Percentiles rank a stretch among this genome's conserved stretches.
These are phyloP conservation scores for Coemansia furcata DNA, from an alignment of 192 early-diverging fungal species.

Conservation along the genomic window DNA sequence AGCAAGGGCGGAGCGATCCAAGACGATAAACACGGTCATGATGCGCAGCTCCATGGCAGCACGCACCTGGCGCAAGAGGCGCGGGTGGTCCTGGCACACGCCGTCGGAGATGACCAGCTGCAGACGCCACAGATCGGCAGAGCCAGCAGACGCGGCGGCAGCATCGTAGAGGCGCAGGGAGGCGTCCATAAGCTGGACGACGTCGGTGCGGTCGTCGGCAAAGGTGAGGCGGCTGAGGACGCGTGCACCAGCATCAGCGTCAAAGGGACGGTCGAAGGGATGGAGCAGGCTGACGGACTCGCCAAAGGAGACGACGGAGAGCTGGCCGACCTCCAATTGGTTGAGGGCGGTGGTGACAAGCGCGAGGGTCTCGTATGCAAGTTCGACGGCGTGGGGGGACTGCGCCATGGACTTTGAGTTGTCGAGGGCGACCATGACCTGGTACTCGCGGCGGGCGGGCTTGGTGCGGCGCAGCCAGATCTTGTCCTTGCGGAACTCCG, in stretches of 20 bases:
- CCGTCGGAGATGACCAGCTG: slow-evolving; percentile 96
- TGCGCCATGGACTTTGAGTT: slow-evolving; percentile 98
- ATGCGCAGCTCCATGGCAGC: slow-evolving; percentile 81
- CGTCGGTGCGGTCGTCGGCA: slow-evolving; percentile 83
- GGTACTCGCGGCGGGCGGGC: slow-evolving; percentile 95
- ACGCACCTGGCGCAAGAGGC: slow-evolving; percentile 78
- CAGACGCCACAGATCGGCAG: slow-evolving; percentile 88
- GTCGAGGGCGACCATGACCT: slow-evolving; percentile 97
- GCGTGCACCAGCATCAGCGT: slow-evolving; percentile 83
- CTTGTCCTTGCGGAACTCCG: slow-evolving; percentile 99
- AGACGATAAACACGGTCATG: slow-evolving; percentile 94
- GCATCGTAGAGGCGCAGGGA: slow-evolving; percentile 77
- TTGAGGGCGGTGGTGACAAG: slow-evolving; percentile 88
- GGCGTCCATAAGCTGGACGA: slow-evolving; percentile 82
- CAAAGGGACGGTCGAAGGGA: slow-evolving; percentile 92
- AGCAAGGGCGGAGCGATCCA: slow-evolving; percentile 64
- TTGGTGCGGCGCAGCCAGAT: slow-evolving; percentile 98
- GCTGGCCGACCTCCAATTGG: slow-evolving; percentile 93
- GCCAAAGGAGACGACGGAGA: slow-evolving; percentile 90
- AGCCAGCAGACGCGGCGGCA: slow-evolving; percentile 49
- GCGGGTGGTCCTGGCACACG: slow-evolving; percentile 92
- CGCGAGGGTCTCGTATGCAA: slow-evolving; percentile 93
- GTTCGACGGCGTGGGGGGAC: slow-evolving; percentile 65
- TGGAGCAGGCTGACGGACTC: slow-evolving; percentile 83
- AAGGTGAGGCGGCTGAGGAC: slow-evolving; percentile 92